Evolutionary conservation across 495 filamentous ascomycete genomes (phyloP).

Genomic region (Astrothelium macrocarpum): DNA sequence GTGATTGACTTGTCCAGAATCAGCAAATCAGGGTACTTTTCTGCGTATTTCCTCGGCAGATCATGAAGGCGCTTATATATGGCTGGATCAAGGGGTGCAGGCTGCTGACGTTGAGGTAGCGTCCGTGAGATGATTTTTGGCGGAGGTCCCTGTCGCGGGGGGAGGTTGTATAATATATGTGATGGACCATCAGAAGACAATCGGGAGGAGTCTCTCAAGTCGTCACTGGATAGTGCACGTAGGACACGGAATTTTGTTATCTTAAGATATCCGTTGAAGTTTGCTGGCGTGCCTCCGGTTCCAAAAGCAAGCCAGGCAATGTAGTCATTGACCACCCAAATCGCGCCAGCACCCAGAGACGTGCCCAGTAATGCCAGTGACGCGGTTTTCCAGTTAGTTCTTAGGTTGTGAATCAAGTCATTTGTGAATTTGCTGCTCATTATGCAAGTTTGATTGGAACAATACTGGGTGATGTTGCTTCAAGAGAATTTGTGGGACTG

Average conservation of each 20-base stretch:
- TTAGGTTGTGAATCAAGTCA: neutral
- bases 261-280: slow-evolving; percentile 59
- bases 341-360: neutral
- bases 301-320: slow-evolving; percentile 65
- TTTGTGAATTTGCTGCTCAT: neutral
- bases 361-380: neutral
- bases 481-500: too few species aligned
- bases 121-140: slow-evolving; percentile 35
- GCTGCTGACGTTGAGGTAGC: neutral
- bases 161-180: slow-evolving; percentile 42
- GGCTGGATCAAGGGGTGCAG: neutral
- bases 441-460: neutral
- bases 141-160: slow-evolving; percentile 50
- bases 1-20: neutral
- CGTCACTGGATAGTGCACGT: neutral
- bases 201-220: neutral
- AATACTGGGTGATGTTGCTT: too few species aligned
- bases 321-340: slow-evolving; percentile 49
- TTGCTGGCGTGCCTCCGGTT: slow-evolving; percentile 70
- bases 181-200: slow-evolving; percentile 22
- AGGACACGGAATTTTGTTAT: slow-evolving; percentile 39
- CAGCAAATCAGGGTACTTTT: neutral
- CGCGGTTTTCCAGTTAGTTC: neutral
- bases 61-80: neutral
- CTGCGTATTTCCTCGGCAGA: neutral